Conservation (phyloP, 2,329 filamentous ascomycete species). For the Talaromyces sp. region DNA sequence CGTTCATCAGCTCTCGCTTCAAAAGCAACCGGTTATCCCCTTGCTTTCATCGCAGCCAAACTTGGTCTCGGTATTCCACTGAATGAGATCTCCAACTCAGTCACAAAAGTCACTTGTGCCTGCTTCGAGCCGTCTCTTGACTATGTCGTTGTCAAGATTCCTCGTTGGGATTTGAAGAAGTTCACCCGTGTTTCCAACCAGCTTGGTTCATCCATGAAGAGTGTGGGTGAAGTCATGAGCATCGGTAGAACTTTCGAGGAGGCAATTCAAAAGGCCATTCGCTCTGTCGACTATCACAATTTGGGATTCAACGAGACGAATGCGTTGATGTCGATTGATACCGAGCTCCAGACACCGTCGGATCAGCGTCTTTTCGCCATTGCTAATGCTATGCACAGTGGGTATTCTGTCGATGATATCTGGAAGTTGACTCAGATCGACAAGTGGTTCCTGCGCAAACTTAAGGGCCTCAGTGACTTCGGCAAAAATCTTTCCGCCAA, state of each 20-base stretch:
- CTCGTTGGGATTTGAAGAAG: slow-evolving; percentile 97
- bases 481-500: slow-evolving; percentile 65
- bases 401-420: slow-evolving; percentile 93
- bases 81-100: slow-evolving; percentile 93
- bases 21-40: slow-evolving; percentile 92
- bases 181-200: slow-evolving; percentile 95
- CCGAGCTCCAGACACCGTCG: slow-evolving; percentile 92
- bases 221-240: slow-evolving; percentile 97
- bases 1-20: slow-evolving; percentile 92
- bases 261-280: slow-evolving; percentile 96
- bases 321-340: slow-evolving; percentile 90
- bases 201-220: slow-evolving; percentile 98
- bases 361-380: slow-evolving; percentile 97
- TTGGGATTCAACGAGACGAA: slow-evolving; percentile 88
- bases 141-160: slow-evolving; percentile 98
- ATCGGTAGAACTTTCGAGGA: slow-evolving; percentile 97
- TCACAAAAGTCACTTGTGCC: slow-evolving; percentile 91
- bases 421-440: slow-evolving; percentile 98
- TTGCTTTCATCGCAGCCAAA: slow-evolving; percentile 96
- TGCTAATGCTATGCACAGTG: slow-evolving; percentile 92
- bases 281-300: slow-evolving; percentile 91
- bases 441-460: slow-evolving; percentile 92
- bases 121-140: slow-evolving; percentile 98
- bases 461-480: slow-evolving; percentile 88
- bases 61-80: slow-evolving; percentile 89